Base-by-base conservation (phyloP, 1,284 basidiomycete species). In the Ustilago crameri region DNA sequence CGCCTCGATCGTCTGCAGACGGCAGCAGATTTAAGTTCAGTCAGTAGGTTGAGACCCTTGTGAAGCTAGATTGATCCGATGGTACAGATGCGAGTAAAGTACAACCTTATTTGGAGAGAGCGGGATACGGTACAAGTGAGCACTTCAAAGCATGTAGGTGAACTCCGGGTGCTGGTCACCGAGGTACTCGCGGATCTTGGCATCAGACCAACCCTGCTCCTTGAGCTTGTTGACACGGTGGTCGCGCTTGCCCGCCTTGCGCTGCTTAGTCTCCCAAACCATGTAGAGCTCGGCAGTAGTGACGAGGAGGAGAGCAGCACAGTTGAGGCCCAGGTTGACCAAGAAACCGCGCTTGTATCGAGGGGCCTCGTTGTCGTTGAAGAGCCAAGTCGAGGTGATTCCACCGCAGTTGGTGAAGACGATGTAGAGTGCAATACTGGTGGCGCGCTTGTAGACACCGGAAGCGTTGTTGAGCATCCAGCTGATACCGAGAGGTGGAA, bases 161-260 rank as follows among this genome's bases (percentile, higher is more conserved):
- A 66, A 81, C 23, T 76, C 75, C 18, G 79, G 76, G 34, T 80
- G 76, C 26, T 64, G 60, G 44, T 81, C 79, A 26, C 79, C 79
- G 12, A 81, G 65, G 44, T 75, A 75, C 38, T 64, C 62, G 30
- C 72, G 66, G 44, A 80, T 75, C 24, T 65, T 57, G 32, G 71
- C 72, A 26, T 74, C 56, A 24, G 50, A 48, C 77, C 71, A 76
- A 17, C 73, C 66, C 5, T 50, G 54, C 8, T 65, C 49, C 27
- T 57, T 57, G 32, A 75, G 60, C 27, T 69, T 49, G n/a, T 51
- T 53, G 24, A 75, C 74, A 26, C 67, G 61, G 43, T 65, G 40
- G 54, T 78, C 74, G 2, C 75, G 59, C 49, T 72, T 73, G 8
- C 78, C 77, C 2, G 55, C 32, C 37, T 57, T 68, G 20, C 78